These are phyloP conservation scores for Phaffomyces opuntiae DNA, from an alignment of 805 yeast species.

Conservation along the genomic window DNA sequence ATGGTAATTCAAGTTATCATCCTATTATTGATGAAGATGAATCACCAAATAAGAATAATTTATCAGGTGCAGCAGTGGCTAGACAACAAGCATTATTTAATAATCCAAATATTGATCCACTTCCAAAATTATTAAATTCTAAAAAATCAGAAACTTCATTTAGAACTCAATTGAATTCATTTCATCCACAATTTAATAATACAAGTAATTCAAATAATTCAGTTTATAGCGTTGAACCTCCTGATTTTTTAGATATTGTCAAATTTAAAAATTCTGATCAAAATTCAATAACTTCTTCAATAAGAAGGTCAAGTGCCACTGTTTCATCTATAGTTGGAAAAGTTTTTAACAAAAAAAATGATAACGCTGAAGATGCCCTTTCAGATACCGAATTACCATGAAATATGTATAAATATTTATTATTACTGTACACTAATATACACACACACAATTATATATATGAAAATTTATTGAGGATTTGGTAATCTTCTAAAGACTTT, in stretches of 20 bases:
- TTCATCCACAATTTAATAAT: constrained; percentile 2
- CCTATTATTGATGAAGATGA: background rate
- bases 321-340: constrained; percentile 30
- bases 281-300: constrained; percentile 25
- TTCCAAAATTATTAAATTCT: constrained; percentile 5
- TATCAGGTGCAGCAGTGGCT: constrained; percentile 37
- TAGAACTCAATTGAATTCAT: constrained; percentile 2
- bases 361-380: constrained; percentile 16
- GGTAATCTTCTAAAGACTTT: constrained; percentile 82
- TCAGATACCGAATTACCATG: too few species aligned
- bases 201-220: constrained; percentile 6
- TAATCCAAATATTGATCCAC: constrained; percentile 2
- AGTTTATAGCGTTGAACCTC: constrained; percentile 28
- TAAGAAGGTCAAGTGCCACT: constrained; percentile 38
- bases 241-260: constrained; percentile 30
- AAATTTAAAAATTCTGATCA: constrained; percentile 25
- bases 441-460: too few species aligned
- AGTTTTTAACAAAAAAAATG: constrained; percentile 18
- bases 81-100: constrained; percentile 27
- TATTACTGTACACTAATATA: too few species aligned
- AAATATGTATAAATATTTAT: too few species aligned
- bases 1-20: background rate
- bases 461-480: constrained; percentile 31
- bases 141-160: constrained; percentile 20
- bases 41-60: constrained; percentile 6